Evolutionary conservation across 2,329 filamentous ascomycete species (phyloP).

Genomic region (Fusarium tjaetaba): DNA sequence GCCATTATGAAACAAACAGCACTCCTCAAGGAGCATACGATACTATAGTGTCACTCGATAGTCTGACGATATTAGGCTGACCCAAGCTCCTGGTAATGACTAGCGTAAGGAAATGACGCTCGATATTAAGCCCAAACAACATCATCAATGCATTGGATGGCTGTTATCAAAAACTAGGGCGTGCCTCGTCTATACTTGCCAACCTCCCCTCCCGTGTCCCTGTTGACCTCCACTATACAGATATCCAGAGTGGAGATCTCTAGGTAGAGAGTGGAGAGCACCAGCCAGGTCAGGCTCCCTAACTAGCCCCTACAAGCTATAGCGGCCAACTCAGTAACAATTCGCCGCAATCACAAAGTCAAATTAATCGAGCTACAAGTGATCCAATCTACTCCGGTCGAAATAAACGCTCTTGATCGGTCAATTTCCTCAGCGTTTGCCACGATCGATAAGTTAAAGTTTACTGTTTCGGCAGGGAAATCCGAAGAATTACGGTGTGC

Average conservation of each 20-base stretch:
- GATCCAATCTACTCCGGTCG: neutral
- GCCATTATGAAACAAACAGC: neutral
- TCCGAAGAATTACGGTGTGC: neutral
- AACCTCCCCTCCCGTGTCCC: neutral
- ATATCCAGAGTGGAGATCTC: neutral
- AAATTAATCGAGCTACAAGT: neutral
- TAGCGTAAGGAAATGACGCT: neutral
- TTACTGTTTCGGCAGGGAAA: neutral
- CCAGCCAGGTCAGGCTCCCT: neutral
- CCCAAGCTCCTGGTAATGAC: neutral
- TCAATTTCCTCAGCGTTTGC: neutral
- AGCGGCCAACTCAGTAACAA: neutral
- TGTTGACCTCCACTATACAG: neutral
- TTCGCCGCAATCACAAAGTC: neutral
- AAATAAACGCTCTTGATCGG: neutral
- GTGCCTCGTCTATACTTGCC: slow-evolving; percentile 17
- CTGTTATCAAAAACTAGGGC: neutral
- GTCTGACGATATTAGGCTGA: neutral
- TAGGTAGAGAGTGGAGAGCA: neutral
- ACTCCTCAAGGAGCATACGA: neutral
- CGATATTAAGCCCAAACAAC: neutral
- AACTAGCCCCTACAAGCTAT: neutral
- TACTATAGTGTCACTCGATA: neutral
- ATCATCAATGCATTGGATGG: neutral
- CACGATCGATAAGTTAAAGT: slow-evolving; percentile 1